phyloP scores from a whole-genome alignment of 306 rosid genomes.

The Hippophae rhamnoides region DNA sequence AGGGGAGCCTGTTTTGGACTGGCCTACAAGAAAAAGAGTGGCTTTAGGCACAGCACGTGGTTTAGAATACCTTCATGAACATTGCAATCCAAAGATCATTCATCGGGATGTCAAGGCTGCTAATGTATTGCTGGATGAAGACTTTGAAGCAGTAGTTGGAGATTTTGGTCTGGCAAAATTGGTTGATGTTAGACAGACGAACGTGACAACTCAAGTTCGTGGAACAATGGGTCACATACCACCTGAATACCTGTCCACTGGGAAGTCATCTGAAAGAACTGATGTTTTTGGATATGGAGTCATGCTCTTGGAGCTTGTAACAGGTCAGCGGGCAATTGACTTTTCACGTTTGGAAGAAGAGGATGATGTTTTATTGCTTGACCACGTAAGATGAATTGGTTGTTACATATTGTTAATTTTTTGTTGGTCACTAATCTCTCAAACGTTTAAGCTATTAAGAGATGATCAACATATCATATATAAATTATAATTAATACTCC shows the following conservation, averaged over 20 bases:
- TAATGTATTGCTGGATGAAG: constrained; percentile 88
- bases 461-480: no score
- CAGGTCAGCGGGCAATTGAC: constrained; percentile 95
- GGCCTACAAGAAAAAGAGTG: constrained; percentile 86
- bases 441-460: no score
- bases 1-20: constrained; percentile 63
- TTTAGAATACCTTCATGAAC: constrained; percentile 89
- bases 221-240: constrained; percentile 99
- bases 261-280: constrained; percentile 95
- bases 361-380: constrained; percentile 86
- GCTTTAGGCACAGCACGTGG: constrained; percentile 98
- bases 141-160: constrained; percentile 96
- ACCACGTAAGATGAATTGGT: constrained; percentile 60
- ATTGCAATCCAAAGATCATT: constrained; percentile 97
- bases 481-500: no score
- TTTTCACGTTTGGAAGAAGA: constrained; percentile 95
- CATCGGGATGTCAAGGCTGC: constrained; percentile 99
- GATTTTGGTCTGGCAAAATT: constrained; percentile 98
- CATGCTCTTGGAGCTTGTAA: constrained; percentile 91
- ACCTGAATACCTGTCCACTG: constrained; percentile 95
- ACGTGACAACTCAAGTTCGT: constrained; percentile 96
- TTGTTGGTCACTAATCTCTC: no score
- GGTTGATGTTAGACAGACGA: constrained; percentile 88
- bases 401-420: neutral
- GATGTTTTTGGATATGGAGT: constrained; percentile 98